phyloP scores from a whole-genome alignment of 106 monocot genomes.

The Chionographis japonica region DNA sequence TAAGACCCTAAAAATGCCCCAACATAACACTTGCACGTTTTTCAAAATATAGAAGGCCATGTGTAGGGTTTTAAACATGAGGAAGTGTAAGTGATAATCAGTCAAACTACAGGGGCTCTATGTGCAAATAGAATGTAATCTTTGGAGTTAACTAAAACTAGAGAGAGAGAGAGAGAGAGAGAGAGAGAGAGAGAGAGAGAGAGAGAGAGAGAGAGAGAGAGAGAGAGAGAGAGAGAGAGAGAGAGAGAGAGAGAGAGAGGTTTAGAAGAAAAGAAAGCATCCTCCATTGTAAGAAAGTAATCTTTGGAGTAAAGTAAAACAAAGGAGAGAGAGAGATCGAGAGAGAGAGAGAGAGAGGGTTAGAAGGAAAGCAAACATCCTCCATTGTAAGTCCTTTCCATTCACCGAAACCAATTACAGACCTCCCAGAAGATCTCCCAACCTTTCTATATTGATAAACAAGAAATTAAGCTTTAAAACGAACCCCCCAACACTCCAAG shows the following conservation, averaged over 20 bases:
- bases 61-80: too few relatives aligned
- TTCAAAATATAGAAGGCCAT: too few relatives aligned
- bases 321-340: not conserved
- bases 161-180: not conserved
- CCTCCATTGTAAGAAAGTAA: too few relatives aligned
- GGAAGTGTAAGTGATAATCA: too few relatives aligned
- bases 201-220: not conserved
- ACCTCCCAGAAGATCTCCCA: not conserved
- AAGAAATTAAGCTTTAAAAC: not conserved
- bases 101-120: too few relatives aligned
- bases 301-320: not conserved
- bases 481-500: not conserved
- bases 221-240: not conserved
- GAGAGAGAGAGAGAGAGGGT: not conserved
- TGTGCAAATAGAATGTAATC: not conserved
- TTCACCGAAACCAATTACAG: not conserved
- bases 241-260: not conserved
- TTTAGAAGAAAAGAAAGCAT: too few relatives aligned
- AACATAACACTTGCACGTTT: too few relatives aligned
- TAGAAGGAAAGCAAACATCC: conserved; percentile 9
- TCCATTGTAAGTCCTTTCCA: conserved; percentile 25
- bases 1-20: too few relatives aligned
- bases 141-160: not conserved
- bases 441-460: not conserved
- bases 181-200: not conserved